Evolutionary conservation across 2,329 filamentous ascomycete genomes (phyloP), one percentile per base, ranked within the genome.

Genomic region (Epichloe scottii): DNA sequence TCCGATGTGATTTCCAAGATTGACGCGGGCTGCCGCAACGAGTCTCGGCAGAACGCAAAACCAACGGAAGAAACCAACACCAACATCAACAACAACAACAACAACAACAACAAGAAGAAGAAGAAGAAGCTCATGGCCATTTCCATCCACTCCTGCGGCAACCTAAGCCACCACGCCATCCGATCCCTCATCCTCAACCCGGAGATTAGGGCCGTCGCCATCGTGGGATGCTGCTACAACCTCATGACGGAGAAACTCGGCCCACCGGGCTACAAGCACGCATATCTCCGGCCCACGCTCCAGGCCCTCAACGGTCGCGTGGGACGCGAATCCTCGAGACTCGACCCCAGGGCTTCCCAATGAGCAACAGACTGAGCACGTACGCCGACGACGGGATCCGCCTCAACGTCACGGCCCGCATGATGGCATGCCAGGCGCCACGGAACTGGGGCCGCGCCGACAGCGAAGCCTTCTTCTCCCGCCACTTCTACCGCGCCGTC

Each of bases 191-290:
- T 90, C 2, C 70, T 94, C 52, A 97, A 96, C 63, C 84, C 86
- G 0, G 79, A 82, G 4, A 90, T 97, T 51, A 81, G 82, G 34
- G 89, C 89, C n/a, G 85, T 97, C 21, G 91, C 91, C 52, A 90
- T 98, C 63, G 89, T 98, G 54, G 93, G 93, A 45, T 98, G 93
- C 72, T 98, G 93, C 74, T 97, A 98, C 75, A 98, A 98, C 61
- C 80, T 97, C 5, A 72, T 97, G 58, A 96, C 91, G 0, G 93
- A 97, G 68, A 82, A 87, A 52, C 78, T 96, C 12, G 87, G 88
- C 0, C 87, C 89, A 2, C 85, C 89, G 17, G 89, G 88, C 0
- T 91, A 87, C 72, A 95, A 96, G 66, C 76, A 88, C 19, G 84
- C 89, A 1, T 79, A 81, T 46, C 76, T 91, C 37, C 84, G 89